Base-by-base conservation (phyloP, 805 yeast species). In the Ogataea henricii region DNA sequence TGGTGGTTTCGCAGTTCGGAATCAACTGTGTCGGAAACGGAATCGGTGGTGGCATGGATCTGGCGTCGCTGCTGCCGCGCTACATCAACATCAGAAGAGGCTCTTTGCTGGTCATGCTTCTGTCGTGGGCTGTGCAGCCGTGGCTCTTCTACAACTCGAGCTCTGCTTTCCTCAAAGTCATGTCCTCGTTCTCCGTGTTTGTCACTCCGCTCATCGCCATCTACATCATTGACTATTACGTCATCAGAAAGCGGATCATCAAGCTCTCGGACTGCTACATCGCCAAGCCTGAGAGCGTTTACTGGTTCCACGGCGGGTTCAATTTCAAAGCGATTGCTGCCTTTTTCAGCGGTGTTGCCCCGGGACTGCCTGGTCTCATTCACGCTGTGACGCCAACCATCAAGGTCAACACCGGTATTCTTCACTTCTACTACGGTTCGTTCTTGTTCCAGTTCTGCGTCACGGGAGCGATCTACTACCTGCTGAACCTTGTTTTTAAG, bases 271-370 rank as follows among this genome's bases (percentile, higher is more conserved):
- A 49, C 55, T 78, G 32, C n/a, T 30, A 30, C 17, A 16, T 14
- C 16, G 55, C 65, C 6, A 74, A 77, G 46, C 55, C 75, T 39
- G 78, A 66, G 59, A 46, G 57, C 35, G 47, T 55, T 35, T 78
- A 75, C 55, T 75, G 71, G 67, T 76, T 36, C 22, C 27, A 39
- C 40, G n/a, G 59, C 40, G 95, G 95, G 17, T 58, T 78, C 64
- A 85, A 87, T 60, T 86, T 90, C 89, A 74, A 91, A 63, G 94
- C 89, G 12, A 46, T 70, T 14, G 39, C 66, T 4, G 63, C 73
- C 3, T 77, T 76, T 71, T 40, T 67, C 6, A 54, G 64, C 9
- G 73, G 76, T 25, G 66, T 72, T 60, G 70, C 72, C 4, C 81
- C 81, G 17, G 79, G 79, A 20, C 45, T 78, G 25, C 82, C 82